Evolutionary conservation across 306 rosid species (phyloP), one percentile per base, ranked within the genome.

Genomic region (Casuarina cunninghamiana): DNA sequence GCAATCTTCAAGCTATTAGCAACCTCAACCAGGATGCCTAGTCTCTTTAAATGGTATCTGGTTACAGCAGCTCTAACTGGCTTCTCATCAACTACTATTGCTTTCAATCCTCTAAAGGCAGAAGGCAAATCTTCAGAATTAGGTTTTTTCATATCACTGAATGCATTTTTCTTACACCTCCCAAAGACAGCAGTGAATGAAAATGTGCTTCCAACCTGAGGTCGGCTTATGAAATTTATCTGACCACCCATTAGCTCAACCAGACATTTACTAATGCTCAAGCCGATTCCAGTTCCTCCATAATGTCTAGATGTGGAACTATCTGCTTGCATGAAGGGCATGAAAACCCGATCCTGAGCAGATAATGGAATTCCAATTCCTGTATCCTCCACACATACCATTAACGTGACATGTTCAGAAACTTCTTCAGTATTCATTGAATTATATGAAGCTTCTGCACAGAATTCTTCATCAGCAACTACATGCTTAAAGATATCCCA

Each of bases 241-340:
- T 90, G 87, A 79, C 99, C 99, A 74, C 97, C 93, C 98, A 96
- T 96, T 53, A 93, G 86, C 77, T 96, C 99, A 71, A 93, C 99
- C 58, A 96, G 81, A 83, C 99, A 96, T 86, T 96, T 93, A 50
- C 96, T 96, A 78, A 96, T 96, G 87, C 99, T 96, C 88, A 96
- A 89, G 69, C 99, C 99, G 42, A 96, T 96, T 72, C 98, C 99
- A 60, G 99, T 96, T 73, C 99, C 99, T 7, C 99, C 99, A 75
- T 93, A 96, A 72, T 93, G 84, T 85, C 98, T 84, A 54, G 99
- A 96, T 42, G 97, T 96, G 54, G 99, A 96, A 88, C 99, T 96
- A 80, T 96, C 99, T 35, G 94, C 99, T 78, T 96, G 99, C 91
- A 93, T 92, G 87, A 96, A 96, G 60, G 99, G 99, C 88, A 72